A percentile compares a stretch with the other conserved stretches of the same genome.
Evolutionary conservation across 225 moss, liverwort and hornwort species (phyloP).

Genomic region (Asterella californica): DNA sequence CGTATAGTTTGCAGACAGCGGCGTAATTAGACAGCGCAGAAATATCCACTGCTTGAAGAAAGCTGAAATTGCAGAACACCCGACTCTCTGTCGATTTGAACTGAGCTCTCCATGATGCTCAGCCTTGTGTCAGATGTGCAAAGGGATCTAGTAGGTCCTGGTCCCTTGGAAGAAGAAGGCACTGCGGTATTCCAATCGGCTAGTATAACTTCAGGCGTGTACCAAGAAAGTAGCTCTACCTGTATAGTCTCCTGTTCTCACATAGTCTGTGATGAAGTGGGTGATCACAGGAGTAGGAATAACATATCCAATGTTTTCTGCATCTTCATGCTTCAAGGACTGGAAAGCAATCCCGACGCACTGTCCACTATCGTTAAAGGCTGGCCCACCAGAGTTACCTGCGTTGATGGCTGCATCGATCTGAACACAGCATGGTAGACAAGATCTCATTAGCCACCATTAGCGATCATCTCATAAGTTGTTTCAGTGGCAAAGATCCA

Average conservation of each 20-base stretch:
- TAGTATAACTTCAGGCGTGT: background rate
- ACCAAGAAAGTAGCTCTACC: slow-evolving; percentile 34
- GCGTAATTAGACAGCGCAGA: background rate
- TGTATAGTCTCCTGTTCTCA: slow-evolving; percentile 92
- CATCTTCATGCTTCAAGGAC: slow-evolving; percentile 97
- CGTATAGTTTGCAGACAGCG: background rate
- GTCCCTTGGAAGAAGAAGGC: background rate
- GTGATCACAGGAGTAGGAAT: slow-evolving; percentile 97
- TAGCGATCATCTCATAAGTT: background rate
- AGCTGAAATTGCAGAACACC: background rate
- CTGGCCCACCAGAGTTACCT: slow-evolving; percentile 97
- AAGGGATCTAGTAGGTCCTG: background rate
- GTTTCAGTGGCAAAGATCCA: background rate
- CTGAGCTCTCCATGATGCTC: background rate
- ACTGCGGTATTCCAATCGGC: background rate
- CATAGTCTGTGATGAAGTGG: slow-evolving; percentile 89
- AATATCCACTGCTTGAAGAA: background rate
- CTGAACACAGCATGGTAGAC: slow-evolving; percentile 30
- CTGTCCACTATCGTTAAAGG: slow-evolving; percentile 94
- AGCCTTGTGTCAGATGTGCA: background rate
- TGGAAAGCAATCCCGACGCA: slow-evolving; percentile 99
- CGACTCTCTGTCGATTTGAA: background rate
- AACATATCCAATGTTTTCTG: slow-evolving; percentile 98
- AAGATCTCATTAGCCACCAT: background rate
- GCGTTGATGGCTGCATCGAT: slow-evolving; percentile 99